Evolutionary conservation across 306 rosid species (phyloP), one percentile per base, ranked within the genome.

Genomic region (Rosa rugosa): DNA sequence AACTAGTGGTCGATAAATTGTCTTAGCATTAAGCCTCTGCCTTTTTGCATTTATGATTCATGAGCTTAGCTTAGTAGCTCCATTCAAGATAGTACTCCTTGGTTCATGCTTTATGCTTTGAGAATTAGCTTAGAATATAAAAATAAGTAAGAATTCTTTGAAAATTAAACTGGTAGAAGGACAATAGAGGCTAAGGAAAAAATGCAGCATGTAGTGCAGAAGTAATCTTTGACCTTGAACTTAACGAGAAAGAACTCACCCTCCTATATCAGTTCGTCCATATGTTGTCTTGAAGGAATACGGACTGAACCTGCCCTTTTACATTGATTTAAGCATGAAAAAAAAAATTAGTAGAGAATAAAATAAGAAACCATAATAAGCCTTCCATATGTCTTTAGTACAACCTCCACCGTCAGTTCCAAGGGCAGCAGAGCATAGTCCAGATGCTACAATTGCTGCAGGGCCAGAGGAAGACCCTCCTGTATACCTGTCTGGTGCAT

Each of bases 401-500:
- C 91, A 87, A 94, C 99, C 99, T 94, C 99, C 99, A 10, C 97
- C 97, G 70, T 92, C 99, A 46, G 97, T 94, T 81, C 99, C 97
- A 78, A 94, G 89, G 31, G 99, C 97, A 53, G 99, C 99, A 79
- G 97, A 86, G 78, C 97, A 94, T 49, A 94, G 54, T 84, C 99
- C 99, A 81, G 97, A 90, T 75, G 97, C 99, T 81, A 94, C 97
- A 86, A 94, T 75, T 78, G 99, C 97, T 72, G 97, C 99, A 22
- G 99, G 97, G 71, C 99, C 99, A 9, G 97, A 94, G 71, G 99
- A 94, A 82, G 99, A 94, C 80, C 99, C 99, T 13, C 97, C 99
- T 5, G 99, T 94, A 77, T 94, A 94, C 83, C 99, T 87, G 62
- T 92, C 97, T 78, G 79, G 92, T 56, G 93, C 97, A 86, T 94